Conservation (phyloP, 2,329 filamentous ascomycete genomes). For the Pestalotiopsis sp. region DNA sequence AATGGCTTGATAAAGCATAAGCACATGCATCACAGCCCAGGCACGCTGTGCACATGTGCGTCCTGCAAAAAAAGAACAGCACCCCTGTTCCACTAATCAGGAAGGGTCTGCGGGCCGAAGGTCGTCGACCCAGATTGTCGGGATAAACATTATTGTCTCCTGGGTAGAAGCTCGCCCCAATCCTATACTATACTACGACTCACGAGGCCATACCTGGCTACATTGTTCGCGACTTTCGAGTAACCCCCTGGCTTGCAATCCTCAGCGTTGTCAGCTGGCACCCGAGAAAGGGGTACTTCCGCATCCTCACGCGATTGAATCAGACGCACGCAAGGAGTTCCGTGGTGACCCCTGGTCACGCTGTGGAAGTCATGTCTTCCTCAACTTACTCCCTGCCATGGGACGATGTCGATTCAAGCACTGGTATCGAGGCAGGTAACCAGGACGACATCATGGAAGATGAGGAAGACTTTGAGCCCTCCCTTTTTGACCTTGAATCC, state of each 20-base stretch:
- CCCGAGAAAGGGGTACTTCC: background rate
- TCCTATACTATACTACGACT: background rate
- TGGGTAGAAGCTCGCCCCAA: background rate
- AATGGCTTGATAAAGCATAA: no score
- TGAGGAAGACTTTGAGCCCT: constrained; percentile 35
- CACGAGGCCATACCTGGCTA: background rate
- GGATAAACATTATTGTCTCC: background rate
- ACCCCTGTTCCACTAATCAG: constrained; percentile 3
- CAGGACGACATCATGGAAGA: constrained; percentile 30
- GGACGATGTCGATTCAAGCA: background rate
- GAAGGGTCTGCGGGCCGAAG: background rate
- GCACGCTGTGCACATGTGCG: background rate
- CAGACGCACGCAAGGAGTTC: background rate
- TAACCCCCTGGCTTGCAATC: background rate
- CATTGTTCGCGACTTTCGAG: background rate
- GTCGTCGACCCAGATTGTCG: constrained; percentile 8
- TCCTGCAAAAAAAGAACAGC: background rate
- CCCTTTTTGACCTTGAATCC: constrained; percentile 30
- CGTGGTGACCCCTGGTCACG: background rate
- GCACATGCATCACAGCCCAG: background rate
- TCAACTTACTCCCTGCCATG: constrained; percentile 1
- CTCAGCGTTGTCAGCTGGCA: background rate
- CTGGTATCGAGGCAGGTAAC: constrained; percentile 15
- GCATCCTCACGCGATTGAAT: background rate
- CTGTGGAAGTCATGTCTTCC: background rate